These are phyloP conservation scores for Colletotrichum sp. DNA, from an alignment of 2,329 filamentous ascomycete genomes.

Conservation along the genomic window DNA sequence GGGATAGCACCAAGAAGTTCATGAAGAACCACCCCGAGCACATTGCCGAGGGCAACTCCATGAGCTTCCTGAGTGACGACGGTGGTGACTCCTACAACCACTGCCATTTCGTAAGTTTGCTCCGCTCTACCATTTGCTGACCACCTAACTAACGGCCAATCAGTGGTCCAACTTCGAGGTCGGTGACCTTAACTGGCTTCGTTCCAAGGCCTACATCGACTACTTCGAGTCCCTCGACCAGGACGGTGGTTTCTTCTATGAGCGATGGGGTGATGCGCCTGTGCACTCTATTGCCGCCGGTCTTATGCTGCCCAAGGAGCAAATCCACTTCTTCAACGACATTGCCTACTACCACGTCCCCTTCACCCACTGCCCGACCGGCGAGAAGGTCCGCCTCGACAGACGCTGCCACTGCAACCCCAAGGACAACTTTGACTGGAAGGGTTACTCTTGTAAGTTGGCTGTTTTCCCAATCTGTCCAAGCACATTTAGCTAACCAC, in stretches of 20 bases:
- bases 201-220: conserved; percentile 86
- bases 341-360: conserved; percentile 98
- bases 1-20: conserved; percentile 95
- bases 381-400: conserved; percentile 81
- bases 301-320: conserved; percentile 86
- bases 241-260: conserved; percentile 98
- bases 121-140: not conserved
- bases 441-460: conserved; percentile 90
- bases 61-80: conserved; percentile 92
- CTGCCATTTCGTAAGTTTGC: conserved; percentile 85
- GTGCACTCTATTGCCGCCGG: conserved; percentile 96
- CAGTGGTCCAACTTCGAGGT: conserved; percentile 99
- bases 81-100: conserved; percentile 92
- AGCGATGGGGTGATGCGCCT: conserved; percentile 96
- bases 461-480: not conserved
- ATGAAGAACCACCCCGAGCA: conserved; percentile 90
- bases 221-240: conserved; percentile 88
- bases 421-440: conserved; percentile 99
- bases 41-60: conserved; percentile 80
- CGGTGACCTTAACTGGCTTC: conserved; percentile 91
- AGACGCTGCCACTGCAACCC: conserved; percentile 95
- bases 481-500: not conserved
- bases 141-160: conserved; percentile 27
- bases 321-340: conserved; percentile 99
- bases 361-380: conserved; percentile 96